Evolutionary conservation across 805 yeast species (phyloP).

Genomic region (Peterozyma xylosa): DNA sequence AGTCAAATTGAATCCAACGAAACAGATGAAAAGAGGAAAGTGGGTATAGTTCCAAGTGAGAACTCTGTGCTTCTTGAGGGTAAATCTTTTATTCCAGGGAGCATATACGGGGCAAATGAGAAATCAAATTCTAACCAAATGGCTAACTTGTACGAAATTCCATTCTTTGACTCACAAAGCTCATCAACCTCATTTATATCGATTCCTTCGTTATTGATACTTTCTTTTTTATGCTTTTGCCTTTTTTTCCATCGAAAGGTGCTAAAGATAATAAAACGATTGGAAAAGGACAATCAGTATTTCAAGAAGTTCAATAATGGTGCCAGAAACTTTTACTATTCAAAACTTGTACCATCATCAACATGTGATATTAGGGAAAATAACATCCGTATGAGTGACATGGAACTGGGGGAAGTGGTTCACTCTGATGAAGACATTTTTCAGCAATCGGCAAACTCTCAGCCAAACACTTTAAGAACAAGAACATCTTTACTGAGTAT

Average conservation of each 20-base stretch:
- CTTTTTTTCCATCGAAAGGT: too few relatives aligned
- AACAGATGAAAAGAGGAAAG: conserved; percentile 10
- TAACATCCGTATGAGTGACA: conserved; percentile 4
- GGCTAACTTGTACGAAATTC: too few relatives aligned
- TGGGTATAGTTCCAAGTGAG: conserved; percentile 34
- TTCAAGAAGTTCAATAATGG: neutral
- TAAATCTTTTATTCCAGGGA: conserved; percentile 25
- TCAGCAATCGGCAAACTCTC: neutral
- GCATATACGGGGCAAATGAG: conserved; percentile 7
- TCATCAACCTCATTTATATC: too few relatives aligned
- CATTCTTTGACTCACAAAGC: too few relatives aligned
- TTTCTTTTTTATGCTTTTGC: too few relatives aligned
- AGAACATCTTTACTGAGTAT: conserved; percentile 13
- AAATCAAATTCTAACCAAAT: too few relatives aligned
- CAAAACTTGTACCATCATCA: conserved; percentile 11
- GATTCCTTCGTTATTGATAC: too few relatives aligned
- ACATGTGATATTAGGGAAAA: conserved; percentile 10
- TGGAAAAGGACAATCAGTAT: too few relatives aligned
- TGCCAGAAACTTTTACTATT: conserved; percentile 9
- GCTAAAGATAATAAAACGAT: too few relatives aligned
- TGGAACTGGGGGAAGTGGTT: conserved; percentile 13
- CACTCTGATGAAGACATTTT: neutral
- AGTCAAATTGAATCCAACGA: conserved; percentile 39
- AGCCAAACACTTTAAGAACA: conserved; percentile 16
- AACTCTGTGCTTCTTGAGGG: conserved; percentile 17